Conservation (phyloP, 1,139 yeast species). For the Pichia terricola region DNA sequence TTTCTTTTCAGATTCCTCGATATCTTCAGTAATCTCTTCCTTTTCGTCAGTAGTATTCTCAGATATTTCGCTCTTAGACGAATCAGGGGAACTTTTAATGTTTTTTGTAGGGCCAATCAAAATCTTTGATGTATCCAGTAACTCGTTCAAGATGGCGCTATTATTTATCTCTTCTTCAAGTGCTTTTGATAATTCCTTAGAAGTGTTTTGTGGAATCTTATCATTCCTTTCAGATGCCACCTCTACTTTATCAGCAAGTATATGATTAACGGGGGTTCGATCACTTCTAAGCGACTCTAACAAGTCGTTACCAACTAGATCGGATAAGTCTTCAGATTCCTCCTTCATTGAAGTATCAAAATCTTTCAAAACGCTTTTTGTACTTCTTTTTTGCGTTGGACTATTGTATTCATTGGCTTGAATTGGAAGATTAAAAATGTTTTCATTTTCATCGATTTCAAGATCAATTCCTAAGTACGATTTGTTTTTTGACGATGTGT, state of each 20-base stretch:
- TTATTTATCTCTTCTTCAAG: background rate
- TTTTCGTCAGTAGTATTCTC: background rate
- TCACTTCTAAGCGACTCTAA: background rate
- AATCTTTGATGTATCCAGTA: too few relatives aligned
- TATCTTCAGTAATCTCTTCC: background rate
- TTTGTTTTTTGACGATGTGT: conserved; percentile 3
- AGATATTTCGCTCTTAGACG: conserved; percentile 2
- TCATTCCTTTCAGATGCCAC: too few relatives aligned
- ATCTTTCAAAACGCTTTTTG: conserved; percentile 10
- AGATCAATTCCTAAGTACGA: conserved; percentile 15
- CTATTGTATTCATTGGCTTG: background rate
- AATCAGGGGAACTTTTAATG: too few relatives aligned
- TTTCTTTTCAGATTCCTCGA: background rate
- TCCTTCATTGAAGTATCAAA: background rate
- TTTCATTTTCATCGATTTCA: conserved; percentile 12
- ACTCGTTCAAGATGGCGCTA: too few relatives aligned
- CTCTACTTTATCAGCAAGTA: too few relatives aligned
- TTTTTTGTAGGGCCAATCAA: conserved; percentile 7
- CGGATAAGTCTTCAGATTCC: background rate
- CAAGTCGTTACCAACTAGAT: background rate
- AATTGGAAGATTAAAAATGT: conserved; percentile 6
- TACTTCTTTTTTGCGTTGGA: background rate
- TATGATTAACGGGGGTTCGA: background rate
- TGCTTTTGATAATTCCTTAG: too few relatives aligned
- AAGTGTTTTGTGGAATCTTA: too few relatives aligned